Conservation (phyloP, 1,284 basidiomycete species). For the Abortiporus biennis region DNA sequence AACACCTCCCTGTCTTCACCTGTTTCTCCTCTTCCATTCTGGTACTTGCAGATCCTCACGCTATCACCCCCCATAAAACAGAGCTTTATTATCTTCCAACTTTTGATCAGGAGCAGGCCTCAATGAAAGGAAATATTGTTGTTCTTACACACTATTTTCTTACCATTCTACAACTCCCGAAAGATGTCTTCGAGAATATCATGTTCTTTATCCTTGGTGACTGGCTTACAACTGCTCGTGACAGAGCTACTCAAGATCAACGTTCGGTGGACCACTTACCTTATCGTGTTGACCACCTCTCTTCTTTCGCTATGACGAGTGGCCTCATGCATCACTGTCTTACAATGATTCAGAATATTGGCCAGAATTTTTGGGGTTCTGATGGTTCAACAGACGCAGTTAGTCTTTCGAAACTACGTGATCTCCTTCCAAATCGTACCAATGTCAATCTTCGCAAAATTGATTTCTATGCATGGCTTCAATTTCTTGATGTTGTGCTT, state of each 20-base stretch:
- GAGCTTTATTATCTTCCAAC: constrained; percentile 4
- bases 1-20: too few species aligned
- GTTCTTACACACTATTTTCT: constrained; percentile 3
- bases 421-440: too few species aligned
- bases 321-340: constrained; percentile 6
- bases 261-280: constrained; percentile 3
- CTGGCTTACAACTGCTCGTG: constrained; percentile 3
- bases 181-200: not conserved
- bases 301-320: not conserved
- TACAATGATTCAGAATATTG: too few species aligned
- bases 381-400: too few species aligned
- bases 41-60: too few species aligned
- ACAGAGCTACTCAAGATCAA: constrained; percentile 6
- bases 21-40: too few species aligned
- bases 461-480: too few species aligned
- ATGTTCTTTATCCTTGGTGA: constrained; percentile 1
- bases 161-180: not conserved
- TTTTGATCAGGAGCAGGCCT: constrained; percentile 5
- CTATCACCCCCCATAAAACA: too few species aligned
- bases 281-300: constrained; percentile 1
- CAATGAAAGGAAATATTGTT: constrained; percentile 2
- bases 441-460: too few species aligned
- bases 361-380: too few species aligned
- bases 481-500: too few species aligned
- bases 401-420: too few species aligned